These are phyloP conservation scores for Prunus davidiana DNA, from an alignment of 306 rosid species.

Conservation along the genomic window DNA sequence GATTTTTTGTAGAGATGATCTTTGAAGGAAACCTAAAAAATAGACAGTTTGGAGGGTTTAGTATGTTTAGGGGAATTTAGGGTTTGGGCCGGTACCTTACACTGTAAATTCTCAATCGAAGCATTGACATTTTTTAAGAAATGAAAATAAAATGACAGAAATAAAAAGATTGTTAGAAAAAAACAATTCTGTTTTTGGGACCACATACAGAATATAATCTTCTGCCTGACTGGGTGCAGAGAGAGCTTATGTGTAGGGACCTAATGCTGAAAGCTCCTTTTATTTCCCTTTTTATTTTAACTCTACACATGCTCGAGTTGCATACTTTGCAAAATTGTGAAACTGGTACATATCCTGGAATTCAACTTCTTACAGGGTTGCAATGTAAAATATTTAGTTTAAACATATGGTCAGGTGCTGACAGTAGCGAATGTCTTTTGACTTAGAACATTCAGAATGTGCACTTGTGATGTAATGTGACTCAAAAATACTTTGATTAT, in stretches of 20 bases:
- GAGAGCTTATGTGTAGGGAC: background rate
- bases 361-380: background rate
- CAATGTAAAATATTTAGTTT: background rate
- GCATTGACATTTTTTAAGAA: background rate
- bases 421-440: background rate
- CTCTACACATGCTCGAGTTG: background rate
- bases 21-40: no score
- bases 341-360: background rate
- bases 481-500: background rate
- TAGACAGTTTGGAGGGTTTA: background rate
- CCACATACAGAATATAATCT: background rate
- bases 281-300: background rate
- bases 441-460: background rate
- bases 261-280: background rate
- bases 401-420: background rate
- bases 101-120: background rate
- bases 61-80: background rate
- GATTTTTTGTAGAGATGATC: no score
- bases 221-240: background rate
- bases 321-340: background rate
- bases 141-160: background rate
- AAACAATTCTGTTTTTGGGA: background rate
- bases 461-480: conserved; percentile 6
- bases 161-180: background rate
- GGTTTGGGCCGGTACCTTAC: background rate